Conservation (phyloP, 805 yeast genomes). For the Teunomyces kruisii region DNA sequence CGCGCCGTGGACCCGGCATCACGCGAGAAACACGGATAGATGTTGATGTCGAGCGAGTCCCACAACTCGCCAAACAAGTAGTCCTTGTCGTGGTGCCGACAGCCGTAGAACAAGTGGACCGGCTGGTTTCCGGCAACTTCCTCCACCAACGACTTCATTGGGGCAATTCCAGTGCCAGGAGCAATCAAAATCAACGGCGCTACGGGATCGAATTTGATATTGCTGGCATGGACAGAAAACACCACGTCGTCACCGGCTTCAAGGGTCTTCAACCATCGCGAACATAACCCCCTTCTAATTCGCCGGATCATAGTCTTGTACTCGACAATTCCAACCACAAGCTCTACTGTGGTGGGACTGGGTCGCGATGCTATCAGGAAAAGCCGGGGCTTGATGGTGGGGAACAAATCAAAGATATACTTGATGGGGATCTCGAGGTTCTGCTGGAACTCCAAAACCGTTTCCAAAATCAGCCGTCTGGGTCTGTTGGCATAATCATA, state of each 20-base stretch:
- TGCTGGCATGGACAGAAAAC: slow-evolving; percentile 51
- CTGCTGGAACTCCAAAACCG: slow-evolving; percentile 75
- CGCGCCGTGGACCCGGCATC: slow-evolving; percentile 39
- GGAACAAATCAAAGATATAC: slow-evolving; percentile 74
- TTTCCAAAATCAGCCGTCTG: slow-evolving; percentile 81
- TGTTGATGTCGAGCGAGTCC: slow-evolving; percentile 39
- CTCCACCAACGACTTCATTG: slow-evolving; percentile 72
- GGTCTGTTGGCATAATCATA: slow-evolving; percentile 94
- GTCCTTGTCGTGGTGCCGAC: slow-evolving; percentile 65
- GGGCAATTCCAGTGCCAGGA: slow-evolving; percentile 98
- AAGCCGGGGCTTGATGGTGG: slow-evolving; percentile 73
- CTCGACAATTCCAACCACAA: slow-evolving; percentile 82
- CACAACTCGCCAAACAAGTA: slow-evolving; percentile 62
- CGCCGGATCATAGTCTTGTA: slow-evolving; percentile 80
- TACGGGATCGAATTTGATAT: slow-evolving; percentile 30
- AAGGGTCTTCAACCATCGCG: slow-evolving; percentile 66
- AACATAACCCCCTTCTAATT: slow-evolving; percentile 77
- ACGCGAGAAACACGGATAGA: slow-evolving; percentile 48
- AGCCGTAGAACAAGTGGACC: slow-evolving; percentile 70
- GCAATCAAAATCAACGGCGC: slow-evolving; percentile 62
- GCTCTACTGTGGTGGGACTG: slow-evolving; percentile 45
- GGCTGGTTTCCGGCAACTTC: slow-evolving; percentile 25
- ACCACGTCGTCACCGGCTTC: slow-evolving; percentile 48
- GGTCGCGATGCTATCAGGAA: slow-evolving; percentile 80
- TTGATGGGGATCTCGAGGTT: slow-evolving; percentile 70